These are phyloP conservation scores for Nepenthes mirabilis DNA, from an alignment of 148 eudicot species.

Conservation along the genomic window DNA sequence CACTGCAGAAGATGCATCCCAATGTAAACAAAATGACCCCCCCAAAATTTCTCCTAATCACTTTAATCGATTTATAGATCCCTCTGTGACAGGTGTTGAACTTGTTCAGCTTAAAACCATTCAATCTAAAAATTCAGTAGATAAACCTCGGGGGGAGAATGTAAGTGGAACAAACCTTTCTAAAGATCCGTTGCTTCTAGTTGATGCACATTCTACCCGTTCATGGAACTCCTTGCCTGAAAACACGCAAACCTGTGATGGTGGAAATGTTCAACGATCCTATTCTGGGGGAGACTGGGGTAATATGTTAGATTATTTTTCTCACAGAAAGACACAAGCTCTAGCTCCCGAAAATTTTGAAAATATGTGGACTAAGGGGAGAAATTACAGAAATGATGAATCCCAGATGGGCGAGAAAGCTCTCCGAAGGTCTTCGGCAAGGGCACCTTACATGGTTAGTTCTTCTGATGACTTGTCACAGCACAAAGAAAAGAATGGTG, in stretches of 20 bases:
- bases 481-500: slow-evolving; percentile 24
- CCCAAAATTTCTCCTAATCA: slow-evolving; percentile 42
- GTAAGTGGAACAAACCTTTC: slow-evolving; percentile 24
- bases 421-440: slow-evolving; percentile 19
- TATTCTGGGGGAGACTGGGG: slow-evolving; percentile 76
- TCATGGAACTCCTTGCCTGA: slow-evolving; percentile 59
- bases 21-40: slow-evolving; percentile 30
- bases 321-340: slow-evolving; percentile 61
- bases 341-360: slow-evolving; percentile 91
- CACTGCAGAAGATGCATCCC: slow-evolving; percentile 18
- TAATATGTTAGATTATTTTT: slow-evolving; percentile 56
- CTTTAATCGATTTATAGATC: slow-evolving; percentile 51
- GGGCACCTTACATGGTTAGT: slow-evolving; percentile 15
- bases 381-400: slow-evolving; percentile 49
- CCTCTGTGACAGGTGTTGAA: slow-evolving; percentile 79
- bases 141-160: slow-evolving; percentile 21
- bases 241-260: slow-evolving; percentile 23
- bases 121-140: slow-evolving; percentile 22
- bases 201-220: slow-evolving; percentile 67
- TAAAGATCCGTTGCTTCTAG: slow-evolving; percentile 78
- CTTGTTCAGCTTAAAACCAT: slow-evolving; percentile 56
- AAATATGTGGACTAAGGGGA: slow-evolving; percentile 95
- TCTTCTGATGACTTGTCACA: slow-evolving; percentile 17
- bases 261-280: slow-evolving; percentile 27
- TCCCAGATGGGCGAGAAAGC: slow-evolving; percentile 15